phyloP scores from a whole-genome alignment of 345 rosid species.

The Heritiera fomes region DNA sequence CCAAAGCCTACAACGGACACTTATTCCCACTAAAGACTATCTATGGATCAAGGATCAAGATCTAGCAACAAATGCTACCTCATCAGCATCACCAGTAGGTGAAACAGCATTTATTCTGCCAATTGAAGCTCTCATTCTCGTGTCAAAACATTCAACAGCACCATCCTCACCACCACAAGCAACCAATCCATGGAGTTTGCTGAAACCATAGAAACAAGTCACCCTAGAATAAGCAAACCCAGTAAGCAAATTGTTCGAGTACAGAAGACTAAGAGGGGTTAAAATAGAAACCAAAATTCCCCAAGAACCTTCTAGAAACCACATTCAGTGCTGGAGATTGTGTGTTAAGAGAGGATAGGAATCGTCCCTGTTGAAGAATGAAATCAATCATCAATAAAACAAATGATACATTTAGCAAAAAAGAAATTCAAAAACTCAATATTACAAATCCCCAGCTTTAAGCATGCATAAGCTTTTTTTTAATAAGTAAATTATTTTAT shows the following conservation, averaged over 20 bases:
- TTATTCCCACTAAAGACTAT: background rate
- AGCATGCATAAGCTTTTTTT: background rate
- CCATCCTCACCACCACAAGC: conserved; percentile 99
- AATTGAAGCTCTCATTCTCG: conserved; percentile 74
- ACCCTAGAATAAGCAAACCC: conserved; percentile 24
- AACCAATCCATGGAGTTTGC: conserved; percentile 86
- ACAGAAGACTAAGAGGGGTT: background rate
- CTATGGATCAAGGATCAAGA: conserved; percentile 14
- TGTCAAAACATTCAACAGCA: conserved; percentile 90
- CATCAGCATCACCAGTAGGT: conserved; percentile 66
- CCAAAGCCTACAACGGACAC: background rate
- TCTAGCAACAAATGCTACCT: conserved; percentile 40
- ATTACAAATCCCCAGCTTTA: conserved; percentile 13
- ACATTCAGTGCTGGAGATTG: conserved; percentile 87
- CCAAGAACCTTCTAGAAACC: conserved; percentile 78
- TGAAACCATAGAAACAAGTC: conserved; percentile 35
- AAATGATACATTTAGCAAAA: background rate
- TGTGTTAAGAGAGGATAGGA: conserved; percentile 73
- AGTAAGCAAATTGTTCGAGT: background rate
- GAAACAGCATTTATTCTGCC: conserved; percentile 84
- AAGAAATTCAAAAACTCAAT: background rate
- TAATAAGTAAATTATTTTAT: background rate
- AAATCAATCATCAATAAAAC: conserved; percentile 23
- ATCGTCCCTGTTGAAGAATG: conserved; percentile 62
- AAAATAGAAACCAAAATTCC: conserved; percentile 12